phyloP scores from a whole-genome alignment of 441 rosid genomes.

The Croton laevigatus region DNA sequence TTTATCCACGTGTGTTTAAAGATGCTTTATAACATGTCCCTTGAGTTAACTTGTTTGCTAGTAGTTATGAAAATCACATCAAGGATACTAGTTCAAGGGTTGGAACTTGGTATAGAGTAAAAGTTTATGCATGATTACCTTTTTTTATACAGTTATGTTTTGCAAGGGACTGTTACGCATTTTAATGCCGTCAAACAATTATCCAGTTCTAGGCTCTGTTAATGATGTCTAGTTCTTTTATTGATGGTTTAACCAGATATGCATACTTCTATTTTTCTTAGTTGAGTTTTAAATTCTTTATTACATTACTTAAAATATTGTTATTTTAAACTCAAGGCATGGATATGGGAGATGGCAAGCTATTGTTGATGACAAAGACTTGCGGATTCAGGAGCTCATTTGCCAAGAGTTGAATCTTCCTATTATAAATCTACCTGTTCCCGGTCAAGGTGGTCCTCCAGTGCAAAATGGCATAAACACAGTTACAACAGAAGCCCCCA shows the following conservation, averaged over 20 bases:
- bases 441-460: conserved; percentile 63
- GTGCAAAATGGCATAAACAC: conserved; percentile 58
- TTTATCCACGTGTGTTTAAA: neutral
- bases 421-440: conserved; percentile 56
- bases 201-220: too few relatives aligned
- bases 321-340: conserved; percentile 55
- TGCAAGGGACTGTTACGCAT: neutral
- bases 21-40: neutral
- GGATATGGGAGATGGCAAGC: conserved; percentile 99
- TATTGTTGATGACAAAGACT: conserved; percentile 89
- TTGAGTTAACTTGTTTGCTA: neutral
- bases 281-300: neutral
- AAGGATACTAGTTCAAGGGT: neutral
- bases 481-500: conserved; percentile 44
- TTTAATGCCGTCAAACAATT: neutral
- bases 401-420: conserved; percentile 89
- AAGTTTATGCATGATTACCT: neutral
- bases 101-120: neutral
- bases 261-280: neutral
- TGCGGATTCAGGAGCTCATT: conserved; percentile 80
- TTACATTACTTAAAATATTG: conserved; percentile 14
- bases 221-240: neutral
- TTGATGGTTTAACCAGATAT: neutral
- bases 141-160: neutral
- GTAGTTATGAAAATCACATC: neutral